These are phyloP conservation scores for Salvia rosmarinus DNA, from an alignment of 257 asterid genomes.

Conservation along the genomic window DNA sequence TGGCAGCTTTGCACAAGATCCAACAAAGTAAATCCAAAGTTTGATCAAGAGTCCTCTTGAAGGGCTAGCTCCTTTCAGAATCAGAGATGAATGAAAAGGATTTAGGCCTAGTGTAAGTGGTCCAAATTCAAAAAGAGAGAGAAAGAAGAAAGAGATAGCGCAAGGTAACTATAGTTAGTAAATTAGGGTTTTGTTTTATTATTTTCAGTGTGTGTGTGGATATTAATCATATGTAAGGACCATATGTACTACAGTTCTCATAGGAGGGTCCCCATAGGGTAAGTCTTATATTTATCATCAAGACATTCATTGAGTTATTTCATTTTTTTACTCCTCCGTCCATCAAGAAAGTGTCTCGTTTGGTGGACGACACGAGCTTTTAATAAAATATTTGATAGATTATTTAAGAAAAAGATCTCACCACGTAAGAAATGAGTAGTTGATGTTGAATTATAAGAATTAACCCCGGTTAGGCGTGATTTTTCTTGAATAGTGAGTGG, in stretches of 20 bases:
- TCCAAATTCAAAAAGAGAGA: conserved; percentile 28
- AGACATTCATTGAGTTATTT: conserved; percentile 2
- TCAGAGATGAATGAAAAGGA: not conserved
- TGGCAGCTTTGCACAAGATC: conserved; percentile 51
- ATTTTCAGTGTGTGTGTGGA: not conserved
- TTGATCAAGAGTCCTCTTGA: conserved; percentile 18
- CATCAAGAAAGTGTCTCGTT: no score
- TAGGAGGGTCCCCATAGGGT: conserved; percentile 35
- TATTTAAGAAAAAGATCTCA: no score
- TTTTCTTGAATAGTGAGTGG: no score
- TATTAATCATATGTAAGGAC: conserved; percentile 7
- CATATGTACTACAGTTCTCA: conserved; percentile 28
- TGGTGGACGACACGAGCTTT: no score
- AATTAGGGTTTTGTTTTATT: conserved; percentile 37
- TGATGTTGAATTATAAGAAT: no score
- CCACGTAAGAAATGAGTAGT: no score
- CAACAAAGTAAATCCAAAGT: conserved; percentile 34
- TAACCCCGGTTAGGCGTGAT: no score
- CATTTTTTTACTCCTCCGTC: no score
- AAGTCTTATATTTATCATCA: conserved; percentile 22
- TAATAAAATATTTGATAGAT: no score
- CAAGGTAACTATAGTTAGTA: not conserved
- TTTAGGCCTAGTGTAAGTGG: conserved; percentile 27
- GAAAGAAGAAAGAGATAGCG: conserved; percentile 16
- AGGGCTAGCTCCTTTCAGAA: conserved; percentile 30